Evolutionary conservation across 2,329 filamentous ascomycete genomes (phyloP).

Genomic region (Fusarium verticillioides): DNA sequence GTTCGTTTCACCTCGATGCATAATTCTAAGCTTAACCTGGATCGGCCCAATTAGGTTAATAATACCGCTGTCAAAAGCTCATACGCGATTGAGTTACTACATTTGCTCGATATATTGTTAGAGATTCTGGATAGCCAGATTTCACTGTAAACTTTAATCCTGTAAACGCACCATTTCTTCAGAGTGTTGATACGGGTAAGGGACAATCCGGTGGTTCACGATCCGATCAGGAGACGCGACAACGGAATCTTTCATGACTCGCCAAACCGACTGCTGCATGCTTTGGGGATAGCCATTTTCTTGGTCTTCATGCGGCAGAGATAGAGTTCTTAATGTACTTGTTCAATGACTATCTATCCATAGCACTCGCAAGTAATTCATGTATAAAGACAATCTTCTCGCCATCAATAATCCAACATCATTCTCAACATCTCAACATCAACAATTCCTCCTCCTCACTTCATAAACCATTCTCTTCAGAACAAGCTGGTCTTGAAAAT

Average conservation of each 20-base stretch:
- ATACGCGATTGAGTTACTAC: fast-evolving
- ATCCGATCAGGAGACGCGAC: fast-evolving
- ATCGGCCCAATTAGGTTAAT: neutral
- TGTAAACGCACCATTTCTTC: fast-evolving
- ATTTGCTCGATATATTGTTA: neutral
- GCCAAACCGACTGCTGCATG: neutral
- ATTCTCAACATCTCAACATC: neutral
- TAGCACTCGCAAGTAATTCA: fast-evolving
- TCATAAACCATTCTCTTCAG: fast-evolving
- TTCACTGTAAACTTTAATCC: fast-evolving
- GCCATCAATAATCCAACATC: fast-evolving
- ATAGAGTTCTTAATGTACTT: neutral
- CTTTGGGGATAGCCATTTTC: neutral
- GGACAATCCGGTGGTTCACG: too few relatives aligned
- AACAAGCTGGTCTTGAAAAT: neutral
- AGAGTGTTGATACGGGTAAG: fast-evolving
- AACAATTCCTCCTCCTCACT: fast-evolving
- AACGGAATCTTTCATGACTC: neutral
- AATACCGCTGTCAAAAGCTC: neutral
- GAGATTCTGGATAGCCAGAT: fast-evolving
- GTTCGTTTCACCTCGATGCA: neutral
- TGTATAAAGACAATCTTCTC: neutral
- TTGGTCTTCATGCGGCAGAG: fast-evolving
- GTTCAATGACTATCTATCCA: fast-evolving
- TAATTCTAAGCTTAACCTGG: neutral